A percentile compares a stretch with the other conserved stretches of the same genome.
Conservation (phyloP, 2,329 filamentous ascomycete genomes). For the Neonectria faginata region DNA sequence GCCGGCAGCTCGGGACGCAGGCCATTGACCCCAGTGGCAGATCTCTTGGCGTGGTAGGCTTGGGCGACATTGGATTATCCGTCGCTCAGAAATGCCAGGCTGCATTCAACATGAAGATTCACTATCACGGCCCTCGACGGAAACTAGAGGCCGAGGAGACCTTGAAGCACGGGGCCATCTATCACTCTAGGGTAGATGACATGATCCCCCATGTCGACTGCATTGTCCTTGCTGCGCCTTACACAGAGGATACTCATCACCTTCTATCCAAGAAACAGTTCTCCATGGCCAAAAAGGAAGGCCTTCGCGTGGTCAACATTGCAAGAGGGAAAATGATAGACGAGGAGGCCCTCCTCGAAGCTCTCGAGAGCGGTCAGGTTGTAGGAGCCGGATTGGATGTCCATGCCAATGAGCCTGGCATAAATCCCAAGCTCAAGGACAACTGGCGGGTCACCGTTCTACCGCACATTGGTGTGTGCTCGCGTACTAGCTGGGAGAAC, state of each 20-base stretch:
- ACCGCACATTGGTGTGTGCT: slow-evolving; percentile 35
- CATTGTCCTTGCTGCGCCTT: slow-evolving; percentile 36
- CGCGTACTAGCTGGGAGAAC: slow-evolving; percentile 33
- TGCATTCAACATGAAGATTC: slow-evolving; percentile 23
- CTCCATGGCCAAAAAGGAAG: slow-evolving; percentile 27
- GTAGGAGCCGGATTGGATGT: slow-evolving; percentile 36
- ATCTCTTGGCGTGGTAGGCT: slow-evolving; percentile 23
- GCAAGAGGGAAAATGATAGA: slow-evolving; percentile 38
- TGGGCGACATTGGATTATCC: slow-evolving; percentile 25
- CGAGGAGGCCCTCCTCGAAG: slow-evolving; percentile 36
- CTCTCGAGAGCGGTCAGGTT: slow-evolving; percentile 28
- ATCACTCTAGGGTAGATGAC: slow-evolving; percentile 17
- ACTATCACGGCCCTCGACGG: slow-evolving; percentile 23
- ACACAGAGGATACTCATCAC: slow-evolving; percentile 34
- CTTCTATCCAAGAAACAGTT: slow-evolving; percentile 24
- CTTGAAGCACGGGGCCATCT: slow-evolving; percentile 12
- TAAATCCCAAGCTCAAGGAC: slow-evolving; percentile 31
- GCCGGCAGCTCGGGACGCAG: slow-evolving; percentile 18
- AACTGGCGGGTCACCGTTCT: slow-evolving; percentile 33
- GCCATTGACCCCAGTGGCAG: slow-evolving; percentile 20
- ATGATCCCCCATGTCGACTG: slow-evolving; percentile 28
- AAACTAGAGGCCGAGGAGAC: slow-evolving; percentile 13
- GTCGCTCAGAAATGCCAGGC: slow-evolving; percentile 27
- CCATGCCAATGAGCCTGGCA: slow-evolving; percentile 33
- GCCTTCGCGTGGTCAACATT: slow-evolving; percentile 36